Percentiles rank a stretch among this genome's conserved stretches.
Evolutionary conservation across 352 stramenopile genomes (phyloP).

Genomic region (Phytophthora foliorum): DNA sequence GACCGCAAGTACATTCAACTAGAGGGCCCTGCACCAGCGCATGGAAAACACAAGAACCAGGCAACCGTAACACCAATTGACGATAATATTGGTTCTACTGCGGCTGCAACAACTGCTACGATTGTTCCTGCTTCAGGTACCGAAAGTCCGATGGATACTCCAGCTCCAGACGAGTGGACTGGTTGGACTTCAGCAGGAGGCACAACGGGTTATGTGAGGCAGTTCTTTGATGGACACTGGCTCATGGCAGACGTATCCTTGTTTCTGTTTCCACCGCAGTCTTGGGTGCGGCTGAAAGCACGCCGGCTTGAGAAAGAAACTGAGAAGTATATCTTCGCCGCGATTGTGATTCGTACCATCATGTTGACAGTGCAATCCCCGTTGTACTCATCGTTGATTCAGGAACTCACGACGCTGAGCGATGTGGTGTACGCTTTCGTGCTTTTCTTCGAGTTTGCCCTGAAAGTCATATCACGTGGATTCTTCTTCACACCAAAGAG

Average conservation of each 20-base stretch:
- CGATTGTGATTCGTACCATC: slow-evolving; percentile 81
- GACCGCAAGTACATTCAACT: slow-evolving; percentile 38
- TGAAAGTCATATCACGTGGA: slow-evolving; percentile 85
- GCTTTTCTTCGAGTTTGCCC: slow-evolving; percentile 84
- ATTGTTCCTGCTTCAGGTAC: slow-evolving; percentile 4
- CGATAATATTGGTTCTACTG: background rate
- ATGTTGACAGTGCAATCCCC: slow-evolving; percentile 82
- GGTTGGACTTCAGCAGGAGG: slow-evolving; percentile 28
- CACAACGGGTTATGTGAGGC: slow-evolving; percentile 41
- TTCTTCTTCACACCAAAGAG: slow-evolving; percentile 84
- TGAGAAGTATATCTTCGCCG: slow-evolving; percentile 87
- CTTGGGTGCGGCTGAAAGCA: slow-evolving; percentile 71
- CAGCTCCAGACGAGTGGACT: slow-evolving; percentile 32
- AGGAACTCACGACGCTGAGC: slow-evolving; percentile 82
- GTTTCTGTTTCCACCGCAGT: slow-evolving; percentile 82
- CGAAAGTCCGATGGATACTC: slow-evolving; percentile 23
- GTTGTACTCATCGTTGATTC: slow-evolving; percentile 80
- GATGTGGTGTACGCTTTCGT: slow-evolving; percentile 79
- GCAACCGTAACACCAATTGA: slow-evolving; percentile 33
- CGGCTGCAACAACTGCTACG: background rate
- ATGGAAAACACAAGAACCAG: slow-evolving; percentile 34
- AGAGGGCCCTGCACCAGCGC: background rate
- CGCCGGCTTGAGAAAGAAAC: slow-evolving; percentile 82
- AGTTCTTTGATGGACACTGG: slow-evolving; percentile 77
- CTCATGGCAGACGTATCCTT: slow-evolving; percentile 83